Conservation (phyloP, 1,284 basidiomycete genomes). For the Mycena citricolor region DNA sequence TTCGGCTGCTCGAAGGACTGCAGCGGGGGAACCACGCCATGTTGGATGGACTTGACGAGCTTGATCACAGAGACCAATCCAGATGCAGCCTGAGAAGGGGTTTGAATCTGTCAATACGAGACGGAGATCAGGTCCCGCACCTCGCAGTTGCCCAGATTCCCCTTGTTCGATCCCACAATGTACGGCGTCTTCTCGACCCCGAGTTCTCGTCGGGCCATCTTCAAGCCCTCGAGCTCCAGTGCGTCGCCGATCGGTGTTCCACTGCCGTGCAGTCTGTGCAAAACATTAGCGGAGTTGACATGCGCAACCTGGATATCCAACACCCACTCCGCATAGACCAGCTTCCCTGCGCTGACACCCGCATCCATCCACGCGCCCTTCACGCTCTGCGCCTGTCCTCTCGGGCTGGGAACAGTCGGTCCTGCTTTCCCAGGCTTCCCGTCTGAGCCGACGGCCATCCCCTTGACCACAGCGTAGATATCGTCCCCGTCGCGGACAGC, state of each 20-base stretch:
- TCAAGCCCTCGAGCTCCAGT: background rate
- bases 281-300: background rate
- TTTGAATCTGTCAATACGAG: background rate
- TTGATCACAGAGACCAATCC: conserved; percentile 1
- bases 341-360: background rate
- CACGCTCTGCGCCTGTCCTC: background rate
- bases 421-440: background rate
- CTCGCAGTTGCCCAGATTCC: conserved; percentile 1
- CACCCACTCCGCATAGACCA: conserved; percentile 1
- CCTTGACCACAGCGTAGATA: background rate
- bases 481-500: background rate
- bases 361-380: background rate
- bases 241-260: conserved; percentile 1
- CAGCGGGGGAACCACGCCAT: background rate
- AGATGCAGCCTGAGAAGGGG: background rate
- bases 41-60: background rate
- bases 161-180: background rate
- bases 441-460: background rate
- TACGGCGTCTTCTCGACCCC: background rate
- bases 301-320: background rate
- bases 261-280: conserved; percentile 1
- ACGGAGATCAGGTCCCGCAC: background rate
- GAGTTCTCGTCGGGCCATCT: background rate
- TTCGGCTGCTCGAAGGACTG: background rate
- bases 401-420: background rate